These are phyloP conservation scores for Peribolospora kevripleyi DNA, from an alignment of 768 basidiomycete species.

Conservation along the genomic window DNA sequence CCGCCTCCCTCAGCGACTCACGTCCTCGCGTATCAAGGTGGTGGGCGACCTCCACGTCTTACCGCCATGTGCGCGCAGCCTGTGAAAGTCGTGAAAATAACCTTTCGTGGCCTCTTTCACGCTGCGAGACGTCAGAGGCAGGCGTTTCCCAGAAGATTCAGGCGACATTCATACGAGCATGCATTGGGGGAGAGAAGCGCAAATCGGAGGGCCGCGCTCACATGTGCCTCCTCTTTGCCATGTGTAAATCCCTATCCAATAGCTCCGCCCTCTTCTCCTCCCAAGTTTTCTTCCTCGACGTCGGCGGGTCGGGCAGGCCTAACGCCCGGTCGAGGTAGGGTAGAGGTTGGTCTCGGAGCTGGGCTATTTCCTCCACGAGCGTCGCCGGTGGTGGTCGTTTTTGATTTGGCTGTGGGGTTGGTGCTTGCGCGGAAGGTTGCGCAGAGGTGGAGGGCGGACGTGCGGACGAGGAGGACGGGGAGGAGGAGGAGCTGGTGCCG, in stretches of 20 bases:
- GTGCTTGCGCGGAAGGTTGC: too few species aligned
- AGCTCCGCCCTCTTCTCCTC: conserved; percentile 41
- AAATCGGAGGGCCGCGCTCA: conserved; percentile 10
- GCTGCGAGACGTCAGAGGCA: conserved; percentile 17
- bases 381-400: too few species aligned
- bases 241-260: conserved; percentile 42
- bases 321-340: conserved; percentile 31
- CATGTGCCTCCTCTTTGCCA: conserved; percentile 35
- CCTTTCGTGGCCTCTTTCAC: conserved; percentile 46
- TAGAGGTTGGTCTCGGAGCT: background rate
- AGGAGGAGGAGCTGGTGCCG: too few species aligned
- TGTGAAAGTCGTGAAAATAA: conserved; percentile 68
- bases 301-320: conserved; percentile 48
- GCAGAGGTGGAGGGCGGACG: too few species aligned
- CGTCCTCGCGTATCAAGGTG: conserved; percentile 71
- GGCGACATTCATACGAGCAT: background rate
- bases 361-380: background rate
- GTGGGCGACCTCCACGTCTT: conserved; percentile 86
- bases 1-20: conserved; percentile 20
- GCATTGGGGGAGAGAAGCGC: background rate
- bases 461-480: too few species aligned
- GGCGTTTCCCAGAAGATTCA: conserved; percentile 21
- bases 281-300: conserved; percentile 33
- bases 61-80: conserved; percentile 57
- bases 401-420: too few species aligned